Conservation (phyloP, 176 grass and related monocot genomes). For the Paspalum notatum region DNA sequence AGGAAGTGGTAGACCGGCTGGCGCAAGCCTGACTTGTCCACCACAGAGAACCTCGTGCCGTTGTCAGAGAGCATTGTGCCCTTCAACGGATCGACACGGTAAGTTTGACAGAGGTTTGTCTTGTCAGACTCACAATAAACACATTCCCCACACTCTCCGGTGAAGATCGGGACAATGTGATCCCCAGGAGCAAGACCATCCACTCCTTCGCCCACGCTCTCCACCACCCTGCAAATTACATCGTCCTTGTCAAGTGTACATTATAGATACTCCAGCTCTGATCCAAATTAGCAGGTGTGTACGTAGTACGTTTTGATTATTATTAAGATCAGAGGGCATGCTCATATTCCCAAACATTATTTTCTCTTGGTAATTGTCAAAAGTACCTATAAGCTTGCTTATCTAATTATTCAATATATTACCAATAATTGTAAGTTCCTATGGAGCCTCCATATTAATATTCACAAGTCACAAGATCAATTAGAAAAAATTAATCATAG, state of each 20-base stretch:
- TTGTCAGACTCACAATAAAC: constrained; percentile 39
- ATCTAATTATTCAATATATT: too few relatives aligned
- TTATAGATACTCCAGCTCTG: too few relatives aligned
- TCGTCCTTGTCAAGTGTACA: background rate
- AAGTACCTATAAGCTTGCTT: too few relatives aligned
- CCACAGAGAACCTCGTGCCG: constrained; percentile 56
- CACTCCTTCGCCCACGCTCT: constrained; percentile 81
- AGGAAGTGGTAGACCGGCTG: constrained; percentile 80
- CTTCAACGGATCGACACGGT: constrained; percentile 59
- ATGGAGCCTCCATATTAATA: too few relatives aligned
- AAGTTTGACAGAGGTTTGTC: constrained; percentile 64
- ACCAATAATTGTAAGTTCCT: too few relatives aligned
- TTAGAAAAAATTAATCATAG: too few relatives aligned
- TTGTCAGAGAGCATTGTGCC: constrained; percentile 59
- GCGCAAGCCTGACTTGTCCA: background rate
- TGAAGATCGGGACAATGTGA: constrained; percentile 72
- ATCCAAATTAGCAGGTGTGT: too few relatives aligned
- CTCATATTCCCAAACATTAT: too few relatives aligned
- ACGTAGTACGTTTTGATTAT: too few relatives aligned
- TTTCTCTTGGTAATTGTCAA: too few relatives aligned
- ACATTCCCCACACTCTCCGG: constrained; percentile 69
- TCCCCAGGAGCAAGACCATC: constrained; percentile 57
- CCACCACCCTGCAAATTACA: constrained; percentile 55
- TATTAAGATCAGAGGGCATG: too few relatives aligned
- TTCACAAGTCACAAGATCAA: too few relatives aligned